Conservation (phyloP, 495 filamentous ascomycete genomes). For the Evernia prunastri region DNA sequence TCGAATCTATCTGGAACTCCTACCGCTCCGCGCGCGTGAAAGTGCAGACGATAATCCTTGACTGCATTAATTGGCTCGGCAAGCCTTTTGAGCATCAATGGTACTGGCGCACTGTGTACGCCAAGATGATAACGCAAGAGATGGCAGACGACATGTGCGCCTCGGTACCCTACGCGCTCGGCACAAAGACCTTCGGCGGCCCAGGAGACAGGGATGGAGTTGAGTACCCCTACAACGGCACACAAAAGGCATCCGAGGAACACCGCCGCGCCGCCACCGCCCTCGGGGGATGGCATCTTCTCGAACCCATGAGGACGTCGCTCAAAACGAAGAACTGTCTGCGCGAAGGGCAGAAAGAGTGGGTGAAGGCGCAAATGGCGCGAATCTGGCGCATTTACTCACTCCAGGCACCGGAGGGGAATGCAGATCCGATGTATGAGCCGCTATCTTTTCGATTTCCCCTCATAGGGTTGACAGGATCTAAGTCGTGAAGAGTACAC, state of each 20-base stretch:
- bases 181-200: constrained; percentile 34
- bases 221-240: constrained; percentile 35
- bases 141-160: constrained; percentile 40
- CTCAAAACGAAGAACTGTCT: constrained; percentile 18
- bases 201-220: constrained; percentile 31
- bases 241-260: constrained; percentile 27
- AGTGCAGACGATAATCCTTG: constrained; percentile 45
- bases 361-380: constrained; percentile 33
- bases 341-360: constrained; percentile 28
- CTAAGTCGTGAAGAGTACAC: not conserved
- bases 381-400: constrained; percentile 34
- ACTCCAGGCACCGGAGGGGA: constrained; percentile 6
- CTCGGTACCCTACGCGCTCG: constrained; percentile 38
- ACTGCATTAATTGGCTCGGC: constrained; percentile 23
- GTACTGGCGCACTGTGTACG: constrained; percentile 23
- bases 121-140: constrained; percentile 26
- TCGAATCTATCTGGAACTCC: constrained; percentile 55
- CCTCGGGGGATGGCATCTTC: constrained; percentile 37
- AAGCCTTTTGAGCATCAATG: constrained; percentile 15
- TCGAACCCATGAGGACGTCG: constrained; percentile 22
- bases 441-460: constrained; percentile 11
- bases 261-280: constrained; percentile 33
- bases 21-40: constrained; percentile 55
- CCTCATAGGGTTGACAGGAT: not conserved
- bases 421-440: constrained; percentile 6